Percentiles rank a stretch among this genome's conserved stretches.
These are phyloP conservation scores for Rhizopus microsporus DNA, from an alignment of 371 early-diverging fungal genomes.

Conservation along the genomic window DNA sequence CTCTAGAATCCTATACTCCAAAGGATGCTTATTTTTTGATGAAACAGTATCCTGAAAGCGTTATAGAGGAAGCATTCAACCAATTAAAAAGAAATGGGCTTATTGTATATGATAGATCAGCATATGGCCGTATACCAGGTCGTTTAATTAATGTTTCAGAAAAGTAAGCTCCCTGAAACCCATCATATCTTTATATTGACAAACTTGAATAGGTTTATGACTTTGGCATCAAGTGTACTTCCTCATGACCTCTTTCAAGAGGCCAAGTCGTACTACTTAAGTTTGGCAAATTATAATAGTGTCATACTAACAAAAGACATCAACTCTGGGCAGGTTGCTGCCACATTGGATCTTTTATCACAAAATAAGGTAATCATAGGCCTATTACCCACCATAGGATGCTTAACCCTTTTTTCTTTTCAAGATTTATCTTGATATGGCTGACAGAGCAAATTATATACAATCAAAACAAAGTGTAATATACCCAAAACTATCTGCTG, in stretches of 20 bases:
- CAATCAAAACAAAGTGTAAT: background rate
- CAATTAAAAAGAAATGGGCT: slow-evolving; percentile 6
- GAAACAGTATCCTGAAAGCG: slow-evolving; percentile 1
- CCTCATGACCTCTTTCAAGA: slow-evolving; percentile 11
- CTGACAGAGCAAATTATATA: slow-evolving; percentile 1
- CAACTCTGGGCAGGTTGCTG: slow-evolving; percentile 6
- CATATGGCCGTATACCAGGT: slow-evolving; percentile 20
- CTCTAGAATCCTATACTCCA: slow-evolving; percentile 5
- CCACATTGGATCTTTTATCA: slow-evolving; percentile 11
- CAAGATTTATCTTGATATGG: slow-evolving; percentile 11
- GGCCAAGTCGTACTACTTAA: slow-evolving; percentile 1
- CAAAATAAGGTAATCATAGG: slow-evolving; percentile 16
- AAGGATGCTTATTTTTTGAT: slow-evolving; percentile 9
- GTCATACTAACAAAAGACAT: background rate
- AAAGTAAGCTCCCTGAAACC: slow-evolving; percentile 4
- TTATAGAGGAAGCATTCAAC: slow-evolving; percentile 12
- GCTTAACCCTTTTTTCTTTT: background rate
- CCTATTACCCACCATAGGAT: background rate
- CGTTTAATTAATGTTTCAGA: slow-evolving; percentile 23
- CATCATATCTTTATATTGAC: background rate
- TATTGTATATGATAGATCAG: slow-evolving; percentile 7
- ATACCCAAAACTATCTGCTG: slow-evolving; percentile 19
- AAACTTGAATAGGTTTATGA: slow-evolving; percentile 10
- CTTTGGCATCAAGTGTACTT: slow-evolving; percentile 8
- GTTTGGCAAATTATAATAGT: background rate